Evolutionary conservation across 495 filamentous ascomycete genomes (phyloP), one percentile per base, ranked within the genome.

Genomic region (Penicillium canescens): DNA sequence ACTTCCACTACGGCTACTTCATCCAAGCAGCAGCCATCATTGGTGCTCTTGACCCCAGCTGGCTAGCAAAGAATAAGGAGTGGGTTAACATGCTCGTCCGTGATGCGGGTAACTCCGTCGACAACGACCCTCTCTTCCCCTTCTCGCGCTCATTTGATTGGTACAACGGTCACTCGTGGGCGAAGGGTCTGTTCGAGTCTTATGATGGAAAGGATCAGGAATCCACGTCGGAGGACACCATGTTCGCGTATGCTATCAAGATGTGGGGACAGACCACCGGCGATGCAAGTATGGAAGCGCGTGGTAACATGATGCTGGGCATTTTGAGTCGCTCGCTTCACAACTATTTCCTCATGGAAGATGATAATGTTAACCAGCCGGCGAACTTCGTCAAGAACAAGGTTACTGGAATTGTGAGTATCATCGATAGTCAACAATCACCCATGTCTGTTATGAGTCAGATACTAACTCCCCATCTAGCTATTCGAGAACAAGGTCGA

Each of bases 401-500:
- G 66, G 94, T 90, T 12, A 86, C 90, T 6, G 95, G 94, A 12
- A 96, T 98, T 65, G 78, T 82, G 65, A 70, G 77, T 73, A 2
- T 21, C 8, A 0, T 21, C 8, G 3, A 31, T 8, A 8, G 28
- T 7, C 16, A 10, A n/a, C 31, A 28, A 10, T 44, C 26, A 8
- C 14, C 40, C 16, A n/a, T 31, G 8, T 43, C 21, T 46, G 5
- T 31, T 13, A 12, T 36, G 9, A 14, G 6, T 9, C 11, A n/a
- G 14, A 53, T n/a, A 35, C 58, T 70, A 51, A 68, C 43, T 18
- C 16, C 3, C 16, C 36, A 9, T n/a, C 3, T 47, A 82, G 80
- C 68, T 98, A 6, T 98, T 97, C 65, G 94, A 98, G 69, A 98
- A 97, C 70, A 98, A 98, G 70, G 80, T 92, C 40, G 90, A 98